Percentiles rank a stretch among this genome's conserved stretches.
Evolutionary conservation across 2,329 filamentous ascomycete genomes (phyloP).

Genomic region (Colletotrichum sp.): DNA sequence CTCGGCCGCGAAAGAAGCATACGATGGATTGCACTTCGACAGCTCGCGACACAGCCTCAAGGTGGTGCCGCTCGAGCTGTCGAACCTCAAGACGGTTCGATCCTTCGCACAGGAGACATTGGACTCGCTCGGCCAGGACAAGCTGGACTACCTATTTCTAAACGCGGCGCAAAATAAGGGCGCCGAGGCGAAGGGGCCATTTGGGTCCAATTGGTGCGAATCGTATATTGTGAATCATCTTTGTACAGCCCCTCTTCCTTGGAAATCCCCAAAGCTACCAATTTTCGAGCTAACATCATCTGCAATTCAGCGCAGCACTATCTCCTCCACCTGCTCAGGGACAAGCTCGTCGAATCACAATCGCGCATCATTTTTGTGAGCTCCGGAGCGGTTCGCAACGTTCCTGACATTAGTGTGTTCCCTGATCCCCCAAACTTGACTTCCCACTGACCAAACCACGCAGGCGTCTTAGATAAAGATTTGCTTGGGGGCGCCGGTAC

Average conservation of each 20-base stretch:
- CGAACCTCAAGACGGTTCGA: too few relatives aligned
- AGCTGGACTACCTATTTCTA: background rate
- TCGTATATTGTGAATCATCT: background rate
- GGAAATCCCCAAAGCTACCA: background rate
- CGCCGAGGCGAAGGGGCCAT: background rate
- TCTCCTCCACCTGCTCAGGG: background rate
- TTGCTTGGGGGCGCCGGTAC: background rate
- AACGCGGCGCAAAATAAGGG: background rate
- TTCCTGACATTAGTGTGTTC: background rate
- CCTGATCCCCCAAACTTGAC: background rate
- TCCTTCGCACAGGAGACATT: too few relatives aligned
- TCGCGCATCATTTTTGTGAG: background rate
- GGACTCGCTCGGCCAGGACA: too few relatives aligned
- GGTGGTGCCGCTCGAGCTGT: too few relatives aligned
- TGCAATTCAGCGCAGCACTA: background rate
- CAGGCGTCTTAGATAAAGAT: background rate
- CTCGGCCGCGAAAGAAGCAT: too few relatives aligned
- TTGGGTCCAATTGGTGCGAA: background rate
- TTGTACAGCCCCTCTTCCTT: background rate
- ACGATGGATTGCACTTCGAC: too few relatives aligned
- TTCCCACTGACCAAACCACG: background rate
- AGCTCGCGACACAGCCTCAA: too few relatives aligned
- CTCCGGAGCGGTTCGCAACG: background rate
- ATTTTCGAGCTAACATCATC: background rate
- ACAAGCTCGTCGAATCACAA: background rate